Conservation (phyloP, 345 rosid species). For the Anastatica hierochuntica region DNA sequence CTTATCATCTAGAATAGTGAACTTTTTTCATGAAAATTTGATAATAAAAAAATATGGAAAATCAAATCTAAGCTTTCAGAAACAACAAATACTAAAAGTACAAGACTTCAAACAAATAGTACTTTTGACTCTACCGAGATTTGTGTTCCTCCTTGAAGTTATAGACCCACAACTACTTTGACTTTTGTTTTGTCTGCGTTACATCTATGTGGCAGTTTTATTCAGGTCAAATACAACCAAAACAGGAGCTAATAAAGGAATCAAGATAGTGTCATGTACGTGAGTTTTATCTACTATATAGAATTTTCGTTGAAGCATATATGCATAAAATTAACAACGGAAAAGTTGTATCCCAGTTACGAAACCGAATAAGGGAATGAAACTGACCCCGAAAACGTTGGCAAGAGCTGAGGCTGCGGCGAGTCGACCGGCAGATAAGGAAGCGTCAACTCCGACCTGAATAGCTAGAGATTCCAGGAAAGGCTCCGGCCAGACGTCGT, state of each 20-base stretch:
- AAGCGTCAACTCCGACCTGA: conserved; percentile 59
- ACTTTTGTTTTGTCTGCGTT: conserved; percentile 18
- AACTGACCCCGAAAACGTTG: conserved; percentile 64
- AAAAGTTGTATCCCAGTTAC: too few species aligned
- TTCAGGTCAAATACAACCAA: not conserved
- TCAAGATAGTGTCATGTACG: too few species aligned
- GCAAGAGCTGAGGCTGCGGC: conserved; percentile 64
- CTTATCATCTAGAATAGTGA: not conserved
- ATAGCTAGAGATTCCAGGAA: conserved; percentile 76
- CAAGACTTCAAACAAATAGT: conserved; percentile 14
- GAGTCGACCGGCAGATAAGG: conserved; percentile 46
- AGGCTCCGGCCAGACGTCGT: conserved; percentile 90
- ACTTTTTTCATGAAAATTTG: too few species aligned
- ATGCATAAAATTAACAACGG: not conserved
- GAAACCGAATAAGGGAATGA: too few species aligned
- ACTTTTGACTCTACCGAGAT: conserved; percentile 33
- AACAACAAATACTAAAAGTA: conserved; percentile 16
- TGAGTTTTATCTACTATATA: too few species aligned
- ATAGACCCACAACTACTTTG: conserved; percentile 22
- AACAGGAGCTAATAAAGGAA: too few species aligned
- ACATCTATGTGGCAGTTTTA: conserved; percentile 3
- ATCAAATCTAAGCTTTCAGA: conserved; percentile 23
- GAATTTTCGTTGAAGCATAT: too few species aligned
- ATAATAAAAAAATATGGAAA: not conserved
- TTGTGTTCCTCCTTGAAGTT: conserved; percentile 30